Percentiles rank a stretch among this genome's conserved stretches.
Evolutionary conservation across 2,329 filamentous ascomycete species (phyloP).

Genomic region (Rhexocercosporidium sp.): DNA sequence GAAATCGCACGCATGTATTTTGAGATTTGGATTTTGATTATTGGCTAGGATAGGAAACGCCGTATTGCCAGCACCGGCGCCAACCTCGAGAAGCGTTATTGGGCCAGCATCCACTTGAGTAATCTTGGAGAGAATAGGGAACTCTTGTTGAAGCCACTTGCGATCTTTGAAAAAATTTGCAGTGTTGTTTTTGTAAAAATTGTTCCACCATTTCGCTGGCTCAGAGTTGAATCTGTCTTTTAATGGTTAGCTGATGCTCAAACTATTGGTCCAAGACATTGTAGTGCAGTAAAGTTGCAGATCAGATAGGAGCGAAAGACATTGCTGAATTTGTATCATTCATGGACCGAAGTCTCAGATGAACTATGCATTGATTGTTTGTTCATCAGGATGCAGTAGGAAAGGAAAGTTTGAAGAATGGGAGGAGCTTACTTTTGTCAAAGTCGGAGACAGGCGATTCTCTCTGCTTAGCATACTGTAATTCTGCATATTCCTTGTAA

Average conservation of each 20-base stretch:
- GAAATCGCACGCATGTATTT: slow-evolving; percentile 94
- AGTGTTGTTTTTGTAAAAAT: slow-evolving; percentile 97
- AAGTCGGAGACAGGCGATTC: slow-evolving; percentile 88
- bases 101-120: slow-evolving; percentile 72
- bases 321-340: slow-evolving; percentile 62
- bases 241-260: slow-evolving; percentile 47
- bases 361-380: slow-evolving; percentile 68
- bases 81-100: slow-evolving; percentile 82
- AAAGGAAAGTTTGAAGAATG: slow-evolving; percentile 15
- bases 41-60: slow-evolving; percentile 87
- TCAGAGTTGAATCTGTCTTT: slow-evolving; percentile 83
- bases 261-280: slow-evolving; percentile 17
- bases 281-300: slow-evolving; percentile 35
- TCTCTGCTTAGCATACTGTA: slow-evolving; percentile 85
- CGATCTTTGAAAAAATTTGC: slow-evolving; percentile 98
- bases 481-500: slow-evolving; percentile 84
- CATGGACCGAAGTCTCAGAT: slow-evolving; percentile 63
- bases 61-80: slow-evolving; percentile 94
- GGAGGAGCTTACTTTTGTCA: slow-evolving; percentile 72
- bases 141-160: slow-evolving; percentile 97
- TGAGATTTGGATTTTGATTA: slow-evolving; percentile 82
- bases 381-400: slow-evolving; percentile 56
- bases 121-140: slow-evolving; percentile 82
- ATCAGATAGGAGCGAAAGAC: slow-evolving; percentile 81
- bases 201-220: slow-evolving; percentile 96